Percentiles rank a stretch among this genome's conserved stretches.
Evolutionary conservation across 2,329 filamentous ascomycete genomes (phyloP).

Genomic region (Fusarium paranaense): DNA sequence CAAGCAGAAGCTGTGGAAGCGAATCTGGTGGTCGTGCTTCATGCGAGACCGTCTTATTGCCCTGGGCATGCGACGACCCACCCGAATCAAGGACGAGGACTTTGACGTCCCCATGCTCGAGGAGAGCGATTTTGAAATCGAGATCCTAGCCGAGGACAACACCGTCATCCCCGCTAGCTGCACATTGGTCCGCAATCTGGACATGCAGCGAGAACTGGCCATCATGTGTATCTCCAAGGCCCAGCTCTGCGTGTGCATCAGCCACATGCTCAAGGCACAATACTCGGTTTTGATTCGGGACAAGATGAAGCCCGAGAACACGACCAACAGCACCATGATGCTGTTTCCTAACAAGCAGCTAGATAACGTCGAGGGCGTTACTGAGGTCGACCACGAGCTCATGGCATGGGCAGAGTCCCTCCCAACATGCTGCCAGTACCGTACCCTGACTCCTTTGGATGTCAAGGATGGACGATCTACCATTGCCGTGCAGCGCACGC

Average conservation of each 20-base stretch:
- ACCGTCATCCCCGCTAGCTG: slow-evolving; percentile 77
- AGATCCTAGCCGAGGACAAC: slow-evolving; percentile 74
- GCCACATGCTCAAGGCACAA: slow-evolving; percentile 88
- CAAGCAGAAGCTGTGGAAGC: slow-evolving; percentile 88
- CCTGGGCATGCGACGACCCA: slow-evolving; percentile 91
- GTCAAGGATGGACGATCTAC: slow-evolving; percentile 70
- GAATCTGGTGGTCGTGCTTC: slow-evolving; percentile 98
- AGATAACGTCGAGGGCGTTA: slow-evolving; percentile 84
- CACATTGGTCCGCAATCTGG: slow-evolving; percentile 75
- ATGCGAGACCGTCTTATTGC: slow-evolving; percentile 95
- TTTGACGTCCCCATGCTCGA: slow-evolving; percentile 93
- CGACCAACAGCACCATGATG: slow-evolving; percentile 86
- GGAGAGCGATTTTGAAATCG: slow-evolving; percentile 85
- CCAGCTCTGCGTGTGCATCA: slow-evolving; percentile 89
- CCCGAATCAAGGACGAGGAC: slow-evolving; percentile 91
- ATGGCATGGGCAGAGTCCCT: slow-evolving; percentile 81
- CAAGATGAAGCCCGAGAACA: slow-evolving; percentile 80
- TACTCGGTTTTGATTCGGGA: slow-evolving; percentile 92
- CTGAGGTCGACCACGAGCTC: slow-evolving; percentile 82
- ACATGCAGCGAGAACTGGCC: slow-evolving; percentile 82
- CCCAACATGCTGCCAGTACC: slow-evolving; percentile 77
- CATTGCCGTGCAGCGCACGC: slow-evolving; percentile 78
- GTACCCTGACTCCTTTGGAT: slow-evolving; percentile 64
- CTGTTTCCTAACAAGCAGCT: slow-evolving; percentile 88
- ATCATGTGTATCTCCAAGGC: slow-evolving; percentile 93